Base-by-base conservation (phyloP, 805 yeast genomes). In the Debaryomyces maramus region DNA sequence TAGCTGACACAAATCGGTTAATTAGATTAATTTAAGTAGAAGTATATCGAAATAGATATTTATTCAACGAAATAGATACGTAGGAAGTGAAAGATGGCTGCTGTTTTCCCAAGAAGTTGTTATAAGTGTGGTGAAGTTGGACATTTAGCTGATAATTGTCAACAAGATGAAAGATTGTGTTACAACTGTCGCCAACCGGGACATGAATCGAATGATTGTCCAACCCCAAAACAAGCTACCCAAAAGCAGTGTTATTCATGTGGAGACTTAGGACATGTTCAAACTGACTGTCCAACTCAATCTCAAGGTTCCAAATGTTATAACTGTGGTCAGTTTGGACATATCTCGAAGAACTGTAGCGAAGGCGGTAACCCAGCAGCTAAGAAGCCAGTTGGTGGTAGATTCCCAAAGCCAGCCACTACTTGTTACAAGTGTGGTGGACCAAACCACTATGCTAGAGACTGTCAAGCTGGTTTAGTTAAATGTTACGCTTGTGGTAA, bases 401-500 rank as follows among this genome's bases (percentile, higher is more conserved):
- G 40, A 47, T 45, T 43, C 43, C 46, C 42, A 58, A 39, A 47
- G 43, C 57, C 69, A 48, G 67, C 69, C 45, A 70, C 83, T 46
- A 78, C 87, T 43, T 87, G 96, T 70, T 85, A 84, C 82, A 87
- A 83, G 70, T 87, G 95, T 65, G 95, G 95, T 59, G 93, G 91
- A 50, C 89, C 93, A 60, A 87, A 87, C 80, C 96, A 88, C 67
- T 84, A 83, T 70, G 95, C 96, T 50, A 84, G 87, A 72, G 95
- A 88, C 66, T 88, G 96, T 70, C 84, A 81, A 63, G 82, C 81
- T 52, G 77, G 80, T 41, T 55, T 55, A 40, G 76, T 81, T 61
- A 87, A 87, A 70, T 89, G 97, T 70, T 90, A 88, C 77, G 85
- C 90, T 47, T 89, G 97, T 70, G 96, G 96, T 54, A 81, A 83